These are phyloP conservation scores for Medicago lupulina DNA, from an alignment of 306 rosid species.

Conservation along the genomic window DNA sequence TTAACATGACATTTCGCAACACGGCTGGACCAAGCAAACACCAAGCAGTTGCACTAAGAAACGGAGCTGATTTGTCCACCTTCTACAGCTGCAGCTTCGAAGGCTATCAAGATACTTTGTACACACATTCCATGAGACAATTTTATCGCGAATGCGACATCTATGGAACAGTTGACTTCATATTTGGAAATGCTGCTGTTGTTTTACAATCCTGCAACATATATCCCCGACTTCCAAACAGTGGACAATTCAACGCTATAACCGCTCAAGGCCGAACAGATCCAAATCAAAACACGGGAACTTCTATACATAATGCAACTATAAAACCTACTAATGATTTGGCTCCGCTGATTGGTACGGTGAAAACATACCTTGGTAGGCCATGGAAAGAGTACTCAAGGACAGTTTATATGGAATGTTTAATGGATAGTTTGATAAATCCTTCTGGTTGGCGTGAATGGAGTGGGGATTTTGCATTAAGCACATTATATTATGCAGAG, in stretches of 20 bases:
- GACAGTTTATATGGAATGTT: constrained; percentile 62
- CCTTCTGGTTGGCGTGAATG: constrained; percentile 72
- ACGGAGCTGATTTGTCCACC: constrained; percentile 67
- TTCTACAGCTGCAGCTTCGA: constrained; percentile 87
- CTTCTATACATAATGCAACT: constrained; percentile 60
- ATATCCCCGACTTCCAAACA: constrained; percentile 63
- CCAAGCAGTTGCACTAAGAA: constrained; percentile 83
- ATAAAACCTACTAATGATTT: constrained; percentile 58
- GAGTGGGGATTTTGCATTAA: constrained; percentile 67
- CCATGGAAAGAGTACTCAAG: constrained; percentile 83
- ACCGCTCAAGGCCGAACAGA: constrained; percentile 81
- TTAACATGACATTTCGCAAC: constrained; percentile 76
- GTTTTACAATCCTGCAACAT: constrained; percentile 74
- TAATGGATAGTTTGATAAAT: constrained; percentile 54
- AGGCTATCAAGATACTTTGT: constrained; percentile 85
- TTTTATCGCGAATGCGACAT: constrained; percentile 85
- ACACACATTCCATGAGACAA: constrained; percentile 74
- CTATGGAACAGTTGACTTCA: constrained; percentile 87
- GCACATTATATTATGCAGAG: constrained; percentile 70
- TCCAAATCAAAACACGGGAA: constrained; percentile 80
- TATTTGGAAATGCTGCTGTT: constrained; percentile 74
- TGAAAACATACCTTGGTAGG: constrained; percentile 70
- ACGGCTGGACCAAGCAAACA: constrained; percentile 82
- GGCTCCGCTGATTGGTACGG: constrained; percentile 36
- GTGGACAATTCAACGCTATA: constrained; percentile 70